phyloP scores from a whole-genome alignment of 1,284 basidiomycete genomes.

The Leccinum subatratum region DNA sequence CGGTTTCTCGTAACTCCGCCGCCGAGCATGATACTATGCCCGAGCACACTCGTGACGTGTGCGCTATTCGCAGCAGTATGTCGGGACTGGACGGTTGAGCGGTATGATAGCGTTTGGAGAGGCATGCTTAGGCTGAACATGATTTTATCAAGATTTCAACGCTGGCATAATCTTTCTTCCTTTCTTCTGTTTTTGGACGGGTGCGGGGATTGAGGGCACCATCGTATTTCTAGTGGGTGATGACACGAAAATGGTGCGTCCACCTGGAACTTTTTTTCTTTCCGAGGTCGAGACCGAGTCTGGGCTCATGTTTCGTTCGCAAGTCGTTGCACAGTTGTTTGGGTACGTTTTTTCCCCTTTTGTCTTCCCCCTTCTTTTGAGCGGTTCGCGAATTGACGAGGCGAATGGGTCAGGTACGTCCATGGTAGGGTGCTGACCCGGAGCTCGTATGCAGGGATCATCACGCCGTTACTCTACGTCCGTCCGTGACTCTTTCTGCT shows the following conservation, averaged over 20 bases:
- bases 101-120: conserved; percentile 34
- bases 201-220: conserved; percentile 32
- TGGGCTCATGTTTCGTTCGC: not conserved
- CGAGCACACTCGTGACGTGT: conserved; percentile 44
- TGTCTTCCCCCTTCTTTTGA: not conserved
- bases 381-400: conserved; percentile 4
- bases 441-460: conserved; percentile 39
- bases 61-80: conserved; percentile 48
- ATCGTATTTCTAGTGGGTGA: conserved; percentile 54
- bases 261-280: not conserved
- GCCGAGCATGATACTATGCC: conserved; percentile 42
- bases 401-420: conserved; percentile 27
- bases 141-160: conserved; percentile 4
- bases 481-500: conserved; percentile 17
- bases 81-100: conserved; percentile 38
- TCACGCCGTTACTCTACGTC: conserved; percentile 49
- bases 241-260: conserved; percentile 36
- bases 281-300: not conserved
- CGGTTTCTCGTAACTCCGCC: conserved; percentile 43
- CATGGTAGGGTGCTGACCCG: conserved; percentile 36
- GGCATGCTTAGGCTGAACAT: not conserved
- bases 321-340: conserved; percentile 38
- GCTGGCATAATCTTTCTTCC: not conserved
- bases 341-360: conserved; percentile 28
- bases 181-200: not conserved